These are phyloP conservation scores for Malus fusca DNA, from an alignment of 306 rosid genomes.

Conservation along the genomic window DNA sequence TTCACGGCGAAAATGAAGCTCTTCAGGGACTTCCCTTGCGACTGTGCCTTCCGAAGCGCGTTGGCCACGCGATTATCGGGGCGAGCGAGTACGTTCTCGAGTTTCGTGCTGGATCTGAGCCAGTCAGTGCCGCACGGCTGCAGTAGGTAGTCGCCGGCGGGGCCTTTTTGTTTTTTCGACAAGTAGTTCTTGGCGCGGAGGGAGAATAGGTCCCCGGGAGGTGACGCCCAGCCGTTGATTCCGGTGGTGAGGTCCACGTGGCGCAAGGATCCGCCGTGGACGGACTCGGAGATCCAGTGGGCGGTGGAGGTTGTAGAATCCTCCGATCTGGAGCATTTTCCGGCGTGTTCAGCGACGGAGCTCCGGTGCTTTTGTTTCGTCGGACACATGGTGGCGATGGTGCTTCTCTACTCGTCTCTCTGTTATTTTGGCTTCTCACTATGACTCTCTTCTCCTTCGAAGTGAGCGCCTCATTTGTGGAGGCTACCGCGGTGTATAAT, in stretches of 20 bases:
- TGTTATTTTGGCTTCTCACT: not conserved
- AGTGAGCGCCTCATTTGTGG: not conserved
- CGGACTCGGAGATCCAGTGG: conserved; percentile 52
- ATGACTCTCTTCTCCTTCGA: not conserved
- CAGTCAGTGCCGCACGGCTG: conserved; percentile 76
- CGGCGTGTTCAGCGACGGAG: conserved; percentile 23
- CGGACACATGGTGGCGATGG: conserved; percentile 35
- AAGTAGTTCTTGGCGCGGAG: conserved; percentile 58
- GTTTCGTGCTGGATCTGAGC: conserved; percentile 68
- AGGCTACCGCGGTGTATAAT: not conserved
- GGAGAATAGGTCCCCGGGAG: conserved; percentile 71
- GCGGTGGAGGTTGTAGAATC: conserved; percentile 18
- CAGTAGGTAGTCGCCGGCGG: conserved; percentile 70
- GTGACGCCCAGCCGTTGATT: conserved; percentile 88
- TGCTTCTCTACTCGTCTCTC: not conserved
- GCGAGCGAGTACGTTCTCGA: conserved; percentile 74
- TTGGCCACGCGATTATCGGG: conserved; percentile 58
- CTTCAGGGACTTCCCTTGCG: conserved; percentile 47
- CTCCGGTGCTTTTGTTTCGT: conserved; percentile 32
- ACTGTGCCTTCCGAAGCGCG: conserved; percentile 50
- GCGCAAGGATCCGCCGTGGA: conserved; percentile 65
- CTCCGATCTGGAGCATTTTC: conserved; percentile 17
- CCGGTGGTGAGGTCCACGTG: conserved; percentile 64
- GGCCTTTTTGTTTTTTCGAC: conserved; percentile 45
- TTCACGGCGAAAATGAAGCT: conserved; percentile 79